Evolutionary conservation across 1,284 basidiomycete species (phyloP).

Genomic region (Phylloboletellus chloephorus): DNA sequence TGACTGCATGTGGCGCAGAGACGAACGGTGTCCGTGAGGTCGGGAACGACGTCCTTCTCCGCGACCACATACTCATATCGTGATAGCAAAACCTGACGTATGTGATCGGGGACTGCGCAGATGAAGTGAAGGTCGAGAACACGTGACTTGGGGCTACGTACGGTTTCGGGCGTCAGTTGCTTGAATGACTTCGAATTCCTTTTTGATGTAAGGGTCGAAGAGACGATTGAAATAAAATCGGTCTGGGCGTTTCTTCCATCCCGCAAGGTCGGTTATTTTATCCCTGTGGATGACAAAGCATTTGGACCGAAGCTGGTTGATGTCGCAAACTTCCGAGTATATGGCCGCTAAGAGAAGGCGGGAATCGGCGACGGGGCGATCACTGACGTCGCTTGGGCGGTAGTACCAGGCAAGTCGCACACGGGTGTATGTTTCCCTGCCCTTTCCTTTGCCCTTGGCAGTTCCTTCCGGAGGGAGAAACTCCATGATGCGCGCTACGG

Average conservation of each 20-base stretch:
- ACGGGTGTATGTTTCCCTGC: constrained; percentile 65
- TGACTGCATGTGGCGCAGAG: constrained; percentile 81
- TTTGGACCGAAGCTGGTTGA: constrained; percentile 85
- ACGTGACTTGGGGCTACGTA: constrained; percentile 41
- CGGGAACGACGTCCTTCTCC: constrained; percentile 88
- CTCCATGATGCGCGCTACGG: constrained; percentile 93
- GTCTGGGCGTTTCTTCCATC: constrained; percentile 95
- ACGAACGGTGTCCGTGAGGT: constrained; percentile 83
- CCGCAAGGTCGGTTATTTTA: constrained; percentile 87
- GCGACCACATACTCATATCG: constrained; percentile 95
- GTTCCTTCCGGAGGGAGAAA: constrained; percentile 78
- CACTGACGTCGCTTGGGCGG: constrained; percentile 83
- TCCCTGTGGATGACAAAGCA: constrained; percentile 93
- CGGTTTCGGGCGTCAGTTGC: constrained; percentile 84
- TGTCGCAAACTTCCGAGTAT: constrained; percentile 91
- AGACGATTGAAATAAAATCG: constrained; percentile 92
- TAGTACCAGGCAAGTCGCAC: constrained; percentile 93
- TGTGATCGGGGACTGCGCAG: constrained; percentile 67
- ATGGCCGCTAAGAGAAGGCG: constrained; percentile 90
- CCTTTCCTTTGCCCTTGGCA: constrained; percentile 48
- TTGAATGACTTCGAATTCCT: constrained; percentile 94
- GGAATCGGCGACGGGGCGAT: constrained; percentile 80
- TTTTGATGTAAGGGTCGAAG: constrained; percentile 97
- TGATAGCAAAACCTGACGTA: constrained; percentile 68
- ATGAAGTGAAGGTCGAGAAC: constrained; percentile 18